Base-by-base conservation (phyloP, 495 filamentous ascomycete species). In the Margaritispora aquatica region DNA sequence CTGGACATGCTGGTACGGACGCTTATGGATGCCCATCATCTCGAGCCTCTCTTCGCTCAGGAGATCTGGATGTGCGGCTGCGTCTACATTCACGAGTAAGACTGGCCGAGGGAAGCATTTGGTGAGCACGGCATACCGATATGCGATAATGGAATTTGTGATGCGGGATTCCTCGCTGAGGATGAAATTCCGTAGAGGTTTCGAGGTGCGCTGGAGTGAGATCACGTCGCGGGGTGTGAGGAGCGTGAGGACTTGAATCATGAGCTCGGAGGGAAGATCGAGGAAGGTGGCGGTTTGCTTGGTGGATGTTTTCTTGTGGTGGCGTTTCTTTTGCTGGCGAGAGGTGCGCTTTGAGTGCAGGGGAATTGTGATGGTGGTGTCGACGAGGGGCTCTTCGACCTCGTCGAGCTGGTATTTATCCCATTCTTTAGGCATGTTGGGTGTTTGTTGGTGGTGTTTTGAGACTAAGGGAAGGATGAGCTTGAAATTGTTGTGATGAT, bases 291-390 rank as follows among this genome's bases (percentile, higher is more conserved):
- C 44, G 21, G 23, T 15, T 47, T 46, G 21, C 34, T 63, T 73
- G 36, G 27, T 1, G 64, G 53, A 15, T 64, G 53, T 49, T 69
- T 74, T 61, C 74, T 77, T 21, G 72, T 63, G 23, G 71, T 64
- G 11, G 47, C 47, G 47, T 60, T 70, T 77, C 57, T 74, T 79
- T 53, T 66, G 66, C n/a, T 60, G 68, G 2, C 81, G 71, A 47
- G 76, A 69, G 0, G 74, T 80, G 26, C 75, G 73, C 58, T 80
- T 83, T 9, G 79, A 81, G 26, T 65, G 73, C 26, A 78, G 66
- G 0, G 70, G 58, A 15, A 83, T 65, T 2, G 70, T 51, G 24
- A 67, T 64, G 10, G 54, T 56, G 1, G 38, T 52, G 23, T 52
- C 54, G 44, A 53, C 67, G 9, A 70, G 26, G 5, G 47, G 47